Percentiles rank a stretch among this genome's conserved stretches.
Evolutionary conservation across 2,329 filamentous ascomycete genomes (phyloP).

Genomic region (Aspergillus pseudoglaucus): DNA sequence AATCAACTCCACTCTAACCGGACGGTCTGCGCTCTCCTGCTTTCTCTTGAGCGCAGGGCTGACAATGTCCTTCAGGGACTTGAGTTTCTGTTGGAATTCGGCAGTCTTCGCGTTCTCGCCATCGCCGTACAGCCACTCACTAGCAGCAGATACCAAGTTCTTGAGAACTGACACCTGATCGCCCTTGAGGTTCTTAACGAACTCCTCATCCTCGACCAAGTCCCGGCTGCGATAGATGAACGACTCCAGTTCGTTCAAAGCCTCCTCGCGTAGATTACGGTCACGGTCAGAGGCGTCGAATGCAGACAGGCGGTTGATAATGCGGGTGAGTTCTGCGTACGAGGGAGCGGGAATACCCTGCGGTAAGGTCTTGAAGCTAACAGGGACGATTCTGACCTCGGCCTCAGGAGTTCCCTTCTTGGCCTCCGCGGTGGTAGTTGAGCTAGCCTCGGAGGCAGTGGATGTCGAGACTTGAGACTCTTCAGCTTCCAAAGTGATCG

Average conservation of each 20-base stretch:
- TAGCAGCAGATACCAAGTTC: conserved; percentile 59
- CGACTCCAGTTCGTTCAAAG: conserved; percentile 84
- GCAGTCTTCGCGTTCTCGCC: conserved; percentile 69
- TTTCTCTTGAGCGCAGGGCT: conserved; percentile 69
- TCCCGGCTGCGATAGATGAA: conserved; percentile 88
- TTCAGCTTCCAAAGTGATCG: conserved; percentile 42
- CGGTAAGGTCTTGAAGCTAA: conserved; percentile 45
- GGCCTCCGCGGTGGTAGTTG: conserved; percentile 42
- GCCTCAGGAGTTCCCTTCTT: conserved; percentile 36
- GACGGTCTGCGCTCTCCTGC: conserved; percentile 65
- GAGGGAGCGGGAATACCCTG: conserved; percentile 37
- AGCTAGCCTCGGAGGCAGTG: conserved; percentile 41
- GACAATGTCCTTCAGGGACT: conserved; percentile 70
- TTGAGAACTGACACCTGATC: conserved; percentile 62
- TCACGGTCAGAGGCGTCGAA: conserved; percentile 82
- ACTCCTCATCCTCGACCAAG: conserved; percentile 68
- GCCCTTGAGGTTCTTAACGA: conserved; percentile 64
- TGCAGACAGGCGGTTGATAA: conserved; percentile 68
- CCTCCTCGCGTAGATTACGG: conserved; percentile 71
- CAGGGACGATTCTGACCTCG: conserved; percentile 46
- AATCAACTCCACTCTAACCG: conserved; percentile 60
- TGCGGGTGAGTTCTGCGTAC: conserved; percentile 36
- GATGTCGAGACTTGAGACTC: conserved; percentile 41
- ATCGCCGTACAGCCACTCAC: conserved; percentile 88
- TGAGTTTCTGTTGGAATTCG: conserved; percentile 68